Percentiles rank a stretch among this genome's conserved stretches.
phyloP scores from a whole-genome alignment of 2,329 filamentous ascomycete genomes.

The Ceratocystis cacaofunesta region DNA sequence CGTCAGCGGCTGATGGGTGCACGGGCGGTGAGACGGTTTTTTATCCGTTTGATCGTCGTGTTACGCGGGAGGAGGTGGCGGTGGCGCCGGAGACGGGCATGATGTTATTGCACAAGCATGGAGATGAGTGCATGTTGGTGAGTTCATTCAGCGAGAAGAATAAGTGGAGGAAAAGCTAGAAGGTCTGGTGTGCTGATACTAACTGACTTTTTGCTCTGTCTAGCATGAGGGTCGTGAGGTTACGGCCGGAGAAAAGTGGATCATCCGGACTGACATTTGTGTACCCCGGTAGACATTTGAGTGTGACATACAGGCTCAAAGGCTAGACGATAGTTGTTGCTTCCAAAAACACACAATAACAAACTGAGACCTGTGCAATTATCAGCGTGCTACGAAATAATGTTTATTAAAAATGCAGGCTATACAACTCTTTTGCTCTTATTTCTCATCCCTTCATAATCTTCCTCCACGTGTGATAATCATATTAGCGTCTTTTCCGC shows the following conservation, averaged over 20 bases:
- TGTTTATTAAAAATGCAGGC: not conserved
- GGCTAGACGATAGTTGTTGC: too few species aligned
- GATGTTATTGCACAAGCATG: slow-evolving; percentile 75
- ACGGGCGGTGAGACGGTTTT: slow-evolving; percentile 83
- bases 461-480: not conserved
- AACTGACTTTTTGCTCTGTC: slow-evolving; percentile 8
- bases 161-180: not conserved
- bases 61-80: slow-evolving; percentile 48
- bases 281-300: slow-evolving; percentile 25
- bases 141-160: slow-evolving; percentile 22
- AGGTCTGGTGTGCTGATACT: not conserved
- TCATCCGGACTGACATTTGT: slow-evolving; percentile 71
- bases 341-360: too few species aligned
- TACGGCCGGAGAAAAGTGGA: slow-evolving; percentile 72
- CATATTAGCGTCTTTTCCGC: not conserved
- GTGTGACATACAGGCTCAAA: too few species aligned
- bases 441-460: not conserved
- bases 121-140: slow-evolving; percentile 69
- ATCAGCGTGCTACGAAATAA: not conserved
- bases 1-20: slow-evolving; percentile 58
- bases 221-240: slow-evolving; percentile 76
- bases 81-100: slow-evolving; percentile 71
- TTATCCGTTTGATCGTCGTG: slow-evolving; percentile 53
- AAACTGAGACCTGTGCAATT: too few species aligned
- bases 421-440: not conserved